Evolutionary conservation across 73 alveolate species (phyloP).

Genomic region (Paramecium sexaurelia): DNA sequence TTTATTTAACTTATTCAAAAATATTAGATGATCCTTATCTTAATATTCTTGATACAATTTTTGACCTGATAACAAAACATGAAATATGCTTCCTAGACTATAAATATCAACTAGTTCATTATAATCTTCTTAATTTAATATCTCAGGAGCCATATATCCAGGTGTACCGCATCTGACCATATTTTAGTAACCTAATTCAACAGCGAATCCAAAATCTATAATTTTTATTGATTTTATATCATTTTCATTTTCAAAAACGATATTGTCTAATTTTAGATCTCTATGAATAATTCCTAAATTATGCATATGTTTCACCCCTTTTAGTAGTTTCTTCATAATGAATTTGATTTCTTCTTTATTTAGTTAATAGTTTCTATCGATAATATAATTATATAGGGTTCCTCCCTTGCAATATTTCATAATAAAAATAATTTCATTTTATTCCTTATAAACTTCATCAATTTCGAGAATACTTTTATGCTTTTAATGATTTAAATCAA

Average conservation of each 20-base stretch:
- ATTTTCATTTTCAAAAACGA: background rate
- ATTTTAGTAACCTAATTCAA: background rate
- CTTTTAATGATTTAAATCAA: background rate
- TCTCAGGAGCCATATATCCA: constrained; percentile 55
- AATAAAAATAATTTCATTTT: background rate
- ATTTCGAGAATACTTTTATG: background rate
- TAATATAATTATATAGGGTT: background rate
- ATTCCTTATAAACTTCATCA: constrained; percentile 5
- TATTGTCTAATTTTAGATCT: constrained; percentile 24
- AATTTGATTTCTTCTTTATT: background rate
- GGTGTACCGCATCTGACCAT: constrained; percentile 18
- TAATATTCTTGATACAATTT: background rate
- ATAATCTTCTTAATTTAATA: background rate
- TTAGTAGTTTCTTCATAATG: background rate
- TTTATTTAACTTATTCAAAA: background rate
- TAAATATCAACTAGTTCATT: constrained; percentile 15
- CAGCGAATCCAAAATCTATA: constrained; percentile 34
- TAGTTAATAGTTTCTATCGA: background rate
- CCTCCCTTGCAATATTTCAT: constrained; percentile 34
- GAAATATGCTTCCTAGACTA: constrained; percentile 35
- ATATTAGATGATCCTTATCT: background rate
- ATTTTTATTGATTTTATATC: background rate
- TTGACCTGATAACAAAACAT: background rate
- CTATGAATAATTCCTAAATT: constrained; percentile 4
- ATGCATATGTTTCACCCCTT: background rate